phyloP scores from a whole-genome alignment of 805 yeast genomes.

The Candida nitratophila region DNA sequence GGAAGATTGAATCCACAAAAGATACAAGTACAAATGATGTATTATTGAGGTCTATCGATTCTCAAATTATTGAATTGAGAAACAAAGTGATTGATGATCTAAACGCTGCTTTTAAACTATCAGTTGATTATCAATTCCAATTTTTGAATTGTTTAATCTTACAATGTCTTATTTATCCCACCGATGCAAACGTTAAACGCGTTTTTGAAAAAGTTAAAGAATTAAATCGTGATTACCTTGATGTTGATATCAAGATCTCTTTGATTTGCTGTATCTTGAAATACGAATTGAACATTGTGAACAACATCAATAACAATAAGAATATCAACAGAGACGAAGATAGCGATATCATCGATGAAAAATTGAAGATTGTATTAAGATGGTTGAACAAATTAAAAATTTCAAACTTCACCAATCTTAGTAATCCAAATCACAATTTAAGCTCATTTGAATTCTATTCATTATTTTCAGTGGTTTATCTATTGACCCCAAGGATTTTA shows the following conservation, averaged over 20 bases:
- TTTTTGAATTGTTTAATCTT: slow-evolving; percentile 9
- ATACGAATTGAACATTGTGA: slow-evolving; percentile 16
- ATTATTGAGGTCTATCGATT: neutral
- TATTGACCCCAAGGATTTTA: slow-evolving; percentile 9
- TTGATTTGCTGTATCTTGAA: slow-evolving; percentile 19
- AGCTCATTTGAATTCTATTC: slow-evolving; percentile 23
- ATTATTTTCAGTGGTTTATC: slow-evolving; percentile 15
- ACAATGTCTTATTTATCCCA: slow-evolving; percentile 14
- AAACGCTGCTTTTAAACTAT: neutral
- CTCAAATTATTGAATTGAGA: neutral
- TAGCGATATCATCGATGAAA: too few species aligned
- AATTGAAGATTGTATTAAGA: slow-evolving; percentile 10
- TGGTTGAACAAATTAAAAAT: slow-evolving; percentile 8
- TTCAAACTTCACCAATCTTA: slow-evolving; percentile 13
- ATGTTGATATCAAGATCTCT: slow-evolving; percentile 11
- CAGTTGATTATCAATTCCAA: slow-evolving; percentile 1
- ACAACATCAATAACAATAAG: slow-evolving; percentile 8
- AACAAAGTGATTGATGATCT: slow-evolving; percentile 5
- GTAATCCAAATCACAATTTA: slow-evolving; percentile 9
- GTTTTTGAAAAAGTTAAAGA: slow-evolving; percentile 8
- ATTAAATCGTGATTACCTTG: slow-evolving; percentile 1
- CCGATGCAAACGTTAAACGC: slow-evolving; percentile 9
- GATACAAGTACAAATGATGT: slow-evolving; percentile 2
- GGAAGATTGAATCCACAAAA: neutral
- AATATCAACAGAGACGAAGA: slow-evolving; percentile 4